A percentile compares a stretch with the other conserved stretches of the same genome.
These are phyloP conservation scores for Phaeotremella skinneri DNA, from an alignment of 768 basidiomycete species.

Conservation along the genomic window DNA sequence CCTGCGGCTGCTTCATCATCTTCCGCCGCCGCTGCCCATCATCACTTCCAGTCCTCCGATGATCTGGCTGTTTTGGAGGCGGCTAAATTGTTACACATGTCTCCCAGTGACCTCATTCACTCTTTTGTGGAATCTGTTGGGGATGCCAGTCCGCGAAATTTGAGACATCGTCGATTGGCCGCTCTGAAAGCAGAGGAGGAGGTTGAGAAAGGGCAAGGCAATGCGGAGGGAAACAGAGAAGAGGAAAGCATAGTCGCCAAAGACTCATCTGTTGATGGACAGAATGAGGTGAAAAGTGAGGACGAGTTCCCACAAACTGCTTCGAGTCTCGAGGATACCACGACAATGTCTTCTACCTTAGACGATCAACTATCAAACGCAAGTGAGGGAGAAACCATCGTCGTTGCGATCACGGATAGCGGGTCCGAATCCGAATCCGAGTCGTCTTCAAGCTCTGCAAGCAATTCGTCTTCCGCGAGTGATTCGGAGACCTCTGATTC, in stretches of 20 bases:
- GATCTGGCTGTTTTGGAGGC: slow-evolving; percentile 34
- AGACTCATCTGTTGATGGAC: not conserved
- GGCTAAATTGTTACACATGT: slow-evolving; percentile 13
- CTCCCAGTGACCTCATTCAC: not conserved
- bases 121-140: not conserved
- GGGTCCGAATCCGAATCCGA: slow-evolving; percentile 19
- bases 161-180: slow-evolving; percentile 13
- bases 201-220: not conserved
- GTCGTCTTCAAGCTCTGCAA: slow-evolving; percentile 17
- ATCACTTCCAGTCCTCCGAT: slow-evolving; percentile 33
- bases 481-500: slow-evolving; percentile 11
- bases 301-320: not conserved
- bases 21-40: slow-evolving; percentile 11
- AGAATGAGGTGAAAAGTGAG: not conserved
- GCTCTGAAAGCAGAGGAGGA: not conserved
- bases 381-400: not conserved
- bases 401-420: not conserved
- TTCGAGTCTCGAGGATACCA: not conserved
- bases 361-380: no score
- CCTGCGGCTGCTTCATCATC: slow-evolving; percentile 9
- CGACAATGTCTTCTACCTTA: not conserved
- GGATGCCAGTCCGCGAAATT: slow-evolving; percentile 10
- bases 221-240: not conserved
- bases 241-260: not conserved
- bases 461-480: slow-evolving; percentile 5